Evolutionary conservation across 257 asterid species (phyloP).

Genomic region (Oldenlandia corymbosa): DNA sequence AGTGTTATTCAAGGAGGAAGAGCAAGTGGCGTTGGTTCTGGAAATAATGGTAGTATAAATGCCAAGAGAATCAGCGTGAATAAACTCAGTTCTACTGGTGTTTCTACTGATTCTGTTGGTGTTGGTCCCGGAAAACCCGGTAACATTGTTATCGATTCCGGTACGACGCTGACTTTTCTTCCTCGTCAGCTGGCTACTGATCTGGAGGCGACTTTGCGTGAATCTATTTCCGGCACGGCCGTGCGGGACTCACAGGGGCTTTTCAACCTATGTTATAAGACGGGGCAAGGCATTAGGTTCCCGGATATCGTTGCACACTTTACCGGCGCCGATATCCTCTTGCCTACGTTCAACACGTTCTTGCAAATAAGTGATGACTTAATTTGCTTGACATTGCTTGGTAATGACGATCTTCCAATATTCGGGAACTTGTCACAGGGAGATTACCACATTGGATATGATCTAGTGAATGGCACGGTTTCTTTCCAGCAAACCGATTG

Average conservation of each 20-base stretch:
- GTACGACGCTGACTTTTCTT: slow-evolving; percentile 43
- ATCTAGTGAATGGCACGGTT: slow-evolving; percentile 29
- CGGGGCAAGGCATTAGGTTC: neutral
- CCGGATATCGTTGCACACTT: slow-evolving; percentile 41
- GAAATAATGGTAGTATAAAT: too few species aligned
- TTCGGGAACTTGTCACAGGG: slow-evolving; percentile 46
- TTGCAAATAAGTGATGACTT: slow-evolving; percentile 30
- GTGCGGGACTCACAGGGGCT: slow-evolving; percentile 3
- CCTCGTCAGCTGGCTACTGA: slow-evolving; percentile 22
- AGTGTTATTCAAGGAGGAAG: slow-evolving; percentile 23
- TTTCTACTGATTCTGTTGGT: neutral
- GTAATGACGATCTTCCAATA: slow-evolving; percentile 23
- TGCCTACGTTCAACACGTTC: slow-evolving; percentile 29
- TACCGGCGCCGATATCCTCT: slow-evolving; percentile 35
- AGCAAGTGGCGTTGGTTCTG: too few species aligned
- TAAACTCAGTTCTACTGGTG: neutral
- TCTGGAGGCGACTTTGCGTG: slow-evolving; percentile 17
- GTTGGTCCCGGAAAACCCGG: too few species aligned
- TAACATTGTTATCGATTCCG: slow-evolving; percentile 60
- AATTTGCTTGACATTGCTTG: slow-evolving; percentile 34
- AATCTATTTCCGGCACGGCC: slow-evolving; percentile 12
- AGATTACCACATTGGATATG: slow-evolving; percentile 47
- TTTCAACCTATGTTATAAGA: slow-evolving; percentile 32
- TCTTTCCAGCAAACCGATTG: slow-evolving; percentile 19
- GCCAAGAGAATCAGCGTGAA: too few species aligned